Percentiles rank a stretch among this genome's conserved stretches.
Evolutionary conservation across 306 rosid genomes (phyloP).

Genomic region (Alnus rubra): DNA sequence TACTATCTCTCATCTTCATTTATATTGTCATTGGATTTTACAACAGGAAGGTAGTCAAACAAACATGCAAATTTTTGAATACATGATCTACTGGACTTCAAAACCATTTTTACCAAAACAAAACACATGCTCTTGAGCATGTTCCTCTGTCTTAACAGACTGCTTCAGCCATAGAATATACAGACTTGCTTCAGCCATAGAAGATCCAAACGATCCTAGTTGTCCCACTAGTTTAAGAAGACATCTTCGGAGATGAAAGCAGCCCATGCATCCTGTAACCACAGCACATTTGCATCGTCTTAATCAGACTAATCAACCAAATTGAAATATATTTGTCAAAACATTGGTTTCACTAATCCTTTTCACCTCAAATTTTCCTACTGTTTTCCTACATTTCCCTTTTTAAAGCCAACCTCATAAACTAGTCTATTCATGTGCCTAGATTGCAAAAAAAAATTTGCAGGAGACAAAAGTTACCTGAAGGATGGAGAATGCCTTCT

Average conservation of each 20-base stretch:
- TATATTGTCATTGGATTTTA: slow-evolving; percentile 1
- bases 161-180: neutral
- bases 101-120: neutral
- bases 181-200: neutral
- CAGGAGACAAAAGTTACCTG: slow-evolving; percentile 49
- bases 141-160: neutral
- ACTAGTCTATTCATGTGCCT: neutral
- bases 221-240: slow-evolving; percentile 35
- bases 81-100: neutral
- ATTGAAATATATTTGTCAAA: neutral
- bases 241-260: slow-evolving; percentile 73
- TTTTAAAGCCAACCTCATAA: neutral
- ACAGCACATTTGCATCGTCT: slow-evolving; percentile 1
- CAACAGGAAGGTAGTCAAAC: slow-evolving; percentile 1
- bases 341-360: neutral
- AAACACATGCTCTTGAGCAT: neutral
- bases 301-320: neutral
- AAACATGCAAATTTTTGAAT: slow-evolving; percentile 2
- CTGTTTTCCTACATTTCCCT: neutral
- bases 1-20: neutral
- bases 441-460: slow-evolving; percentile 1
- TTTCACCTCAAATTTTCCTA: neutral
- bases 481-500: slow-evolving; percentile 74
- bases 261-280: slow-evolving; percentile 86
- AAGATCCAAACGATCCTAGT: slow-evolving; percentile 8